These are phyloP conservation scores for Gyromitra esculenta DNA, from an alignment of 2,329 filamentous ascomycete genomes.

Conservation along the genomic window DNA sequence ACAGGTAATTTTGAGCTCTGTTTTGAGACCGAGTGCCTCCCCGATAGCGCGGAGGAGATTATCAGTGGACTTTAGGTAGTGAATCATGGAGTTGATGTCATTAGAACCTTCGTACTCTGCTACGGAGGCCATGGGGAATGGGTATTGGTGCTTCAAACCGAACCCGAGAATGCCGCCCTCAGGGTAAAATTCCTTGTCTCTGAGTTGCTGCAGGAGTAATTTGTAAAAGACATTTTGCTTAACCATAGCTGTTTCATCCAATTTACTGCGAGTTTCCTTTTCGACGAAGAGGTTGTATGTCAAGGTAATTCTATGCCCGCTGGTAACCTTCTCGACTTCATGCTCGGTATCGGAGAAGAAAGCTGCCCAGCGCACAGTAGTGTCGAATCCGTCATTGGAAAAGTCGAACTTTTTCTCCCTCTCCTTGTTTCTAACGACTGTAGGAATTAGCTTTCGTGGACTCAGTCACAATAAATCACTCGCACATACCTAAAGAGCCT, in stretches of 20 bases:
- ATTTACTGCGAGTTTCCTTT: not conserved
- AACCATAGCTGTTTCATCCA: not conserved
- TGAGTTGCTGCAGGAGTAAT: not conserved
- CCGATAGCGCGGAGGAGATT: not conserved
- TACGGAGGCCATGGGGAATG: not conserved
- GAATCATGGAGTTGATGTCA: not conserved
- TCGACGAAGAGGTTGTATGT: conserved; percentile 69
- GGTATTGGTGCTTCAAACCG: conserved; percentile 12
- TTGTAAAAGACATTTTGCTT: not conserved
- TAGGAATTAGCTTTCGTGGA: not conserved
- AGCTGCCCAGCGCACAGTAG: conserved; percentile 62
- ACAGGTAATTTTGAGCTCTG: conserved; percentile 8
- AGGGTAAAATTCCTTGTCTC: not conserved
- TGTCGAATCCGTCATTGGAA: conserved; percentile 14
- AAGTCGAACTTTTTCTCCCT: conserved; percentile 1
- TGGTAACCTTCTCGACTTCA: conserved; percentile 65
- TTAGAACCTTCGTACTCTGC: too few relatives aligned
- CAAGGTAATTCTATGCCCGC: conserved; percentile 67
- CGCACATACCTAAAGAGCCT: conserved; percentile 9
- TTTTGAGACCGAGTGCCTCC: conserved; percentile 2
- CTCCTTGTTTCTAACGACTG: not conserved
- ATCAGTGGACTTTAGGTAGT: conserved; percentile 14
- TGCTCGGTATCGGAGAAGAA: conserved; percentile 68
- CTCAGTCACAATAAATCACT: not conserved
- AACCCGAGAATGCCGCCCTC: conserved; percentile 7